Base-by-base conservation (phyloP, 176 grass and related monocot species). In the Panicum miliaceum region DNA sequence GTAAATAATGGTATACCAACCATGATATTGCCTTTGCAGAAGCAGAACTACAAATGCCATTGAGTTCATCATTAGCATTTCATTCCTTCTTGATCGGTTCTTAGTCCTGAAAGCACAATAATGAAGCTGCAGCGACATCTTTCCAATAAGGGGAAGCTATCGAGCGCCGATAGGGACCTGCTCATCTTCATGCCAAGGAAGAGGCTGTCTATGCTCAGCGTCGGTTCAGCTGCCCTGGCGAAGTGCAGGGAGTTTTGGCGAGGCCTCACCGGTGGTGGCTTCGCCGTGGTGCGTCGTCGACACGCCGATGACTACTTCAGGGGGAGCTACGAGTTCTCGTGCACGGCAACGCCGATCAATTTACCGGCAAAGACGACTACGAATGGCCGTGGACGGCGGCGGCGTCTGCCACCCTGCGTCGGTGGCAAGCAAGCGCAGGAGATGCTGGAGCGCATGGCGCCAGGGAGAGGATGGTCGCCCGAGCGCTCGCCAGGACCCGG, bases 241-340 rank as follows among this genome's bases (percentile, higher is more conserved):
- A 87, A 51, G 41, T 87, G 62, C 62, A 82, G 79, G n/a, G 40
- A 38, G 20, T 40, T 87, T 22, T 88, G 86, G 72, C n/a, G 42
- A 50, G 9, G 27, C 62, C 38, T 77, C 64, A 16, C 50, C 22
- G 50, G 51, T 51, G 15, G 34, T 64, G 8, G 23, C 27, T 3
- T 60, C 16, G 25, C 14, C 73, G 38, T 11, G 37, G 1, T 51
- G 38, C 54, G 36, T 4, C 54, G 36, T 4, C 43, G 11, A 48
- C 60, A 51, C 47, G 4, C 37, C 4, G 43, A 64, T 45, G 58
- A 76, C 59, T 81, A 88, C 72, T 82, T 82, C 86, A 47, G 51
- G 7, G 25, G 64, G n/a, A 82, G 86, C 72, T 82, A 82, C 72
- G 86, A 88, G 79, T 88, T 82, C 64, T 82, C 79, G 22, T 77